These are phyloP conservation scores for Quercus mongolica DNA, from an alignment of 306 rosid genomes.

Conservation along the genomic window DNA sequence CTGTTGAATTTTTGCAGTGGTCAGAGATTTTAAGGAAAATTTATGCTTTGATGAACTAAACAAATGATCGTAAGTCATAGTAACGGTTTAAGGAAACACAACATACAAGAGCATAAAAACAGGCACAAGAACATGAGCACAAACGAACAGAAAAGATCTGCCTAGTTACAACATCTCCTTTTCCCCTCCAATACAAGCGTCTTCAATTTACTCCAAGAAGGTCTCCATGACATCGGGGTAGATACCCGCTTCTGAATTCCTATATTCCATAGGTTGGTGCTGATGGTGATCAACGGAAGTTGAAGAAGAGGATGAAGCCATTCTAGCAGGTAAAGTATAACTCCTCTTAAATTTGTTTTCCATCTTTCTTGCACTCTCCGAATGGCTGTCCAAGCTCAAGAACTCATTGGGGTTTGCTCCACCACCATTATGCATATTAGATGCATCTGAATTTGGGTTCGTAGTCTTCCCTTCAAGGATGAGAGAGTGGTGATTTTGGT, in stretches of 20 bases:
- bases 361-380: conserved; percentile 57
- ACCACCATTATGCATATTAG: conserved; percentile 37
- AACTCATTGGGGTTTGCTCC: conserved; percentile 58
- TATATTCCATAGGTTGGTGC: conserved; percentile 53
- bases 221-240: conserved; percentile 92
- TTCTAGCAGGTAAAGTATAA: conserved; percentile 75
- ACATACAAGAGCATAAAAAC: conserved; percentile 37
- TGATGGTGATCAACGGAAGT: conserved; percentile 77
- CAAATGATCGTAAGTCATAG: conserved; percentile 45
- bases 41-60: conserved; percentile 37
- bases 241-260: conserved; percentile 71
- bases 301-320: conserved; percentile 80
- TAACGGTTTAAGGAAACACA: conserved; percentile 37
- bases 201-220: conserved; percentile 67
- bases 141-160: conserved; percentile 44
- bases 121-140: conserved; percentile 29
- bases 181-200: conserved; percentile 11
- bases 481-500: conserved; percentile 34
- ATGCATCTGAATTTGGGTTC: conserved; percentile 40
- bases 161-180: conserved; percentile 58
- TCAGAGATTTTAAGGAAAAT: neutral
- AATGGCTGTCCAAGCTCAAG: conserved; percentile 87
- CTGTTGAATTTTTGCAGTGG: neutral
- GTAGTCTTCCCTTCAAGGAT: neutral
- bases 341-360: conserved; percentile 79